phyloP scores from a whole-genome alignment of 441 rosid genomes.

The Jatropha multifida region DNA sequence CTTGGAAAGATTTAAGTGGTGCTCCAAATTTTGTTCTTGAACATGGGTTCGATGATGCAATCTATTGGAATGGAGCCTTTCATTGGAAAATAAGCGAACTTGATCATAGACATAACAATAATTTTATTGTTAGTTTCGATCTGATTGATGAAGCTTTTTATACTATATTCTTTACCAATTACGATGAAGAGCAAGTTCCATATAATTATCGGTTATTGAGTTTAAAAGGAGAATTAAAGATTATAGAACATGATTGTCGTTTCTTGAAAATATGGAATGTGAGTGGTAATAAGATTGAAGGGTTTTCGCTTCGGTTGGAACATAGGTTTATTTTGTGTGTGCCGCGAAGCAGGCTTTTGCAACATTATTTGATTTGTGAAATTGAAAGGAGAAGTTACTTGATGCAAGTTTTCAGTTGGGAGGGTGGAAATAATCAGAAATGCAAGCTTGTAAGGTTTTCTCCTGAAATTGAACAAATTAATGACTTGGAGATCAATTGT shows the following conservation, averaged over 20 bases:
- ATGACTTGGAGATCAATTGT: not conserved
- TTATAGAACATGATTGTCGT: conserved; percentile 17
- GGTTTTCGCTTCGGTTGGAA: not conserved
- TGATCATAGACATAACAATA: not conserved
- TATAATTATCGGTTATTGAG: conserved; percentile 1
- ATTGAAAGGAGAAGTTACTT: not conserved
- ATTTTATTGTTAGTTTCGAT: conserved; percentile 8
- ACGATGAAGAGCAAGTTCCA: not conserved
- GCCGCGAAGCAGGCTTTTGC: not conserved
- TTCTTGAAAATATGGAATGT: conserved; percentile 19
- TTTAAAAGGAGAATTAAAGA: not conserved
- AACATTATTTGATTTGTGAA: conserved; percentile 7
- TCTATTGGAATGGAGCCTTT: conserved; percentile 20
- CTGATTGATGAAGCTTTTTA: conserved; percentile 11
- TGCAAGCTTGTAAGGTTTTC: not conserved
- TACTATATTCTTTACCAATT: not conserved
- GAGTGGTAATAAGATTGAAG: conserved; percentile 8
- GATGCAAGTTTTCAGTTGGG: conserved; percentile 15
- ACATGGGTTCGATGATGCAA: not conserved
- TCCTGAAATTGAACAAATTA: not conserved
- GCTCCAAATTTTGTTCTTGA: not conserved
- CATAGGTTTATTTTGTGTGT: conserved; percentile 1
- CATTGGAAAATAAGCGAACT: conserved; percentile 16
- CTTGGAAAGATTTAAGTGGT: conserved; percentile 8
- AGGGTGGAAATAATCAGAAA: not conserved